Conservation (phyloP, 2,329 filamentous ascomycete species). For the Dothiorella sarmentorum region DNA sequence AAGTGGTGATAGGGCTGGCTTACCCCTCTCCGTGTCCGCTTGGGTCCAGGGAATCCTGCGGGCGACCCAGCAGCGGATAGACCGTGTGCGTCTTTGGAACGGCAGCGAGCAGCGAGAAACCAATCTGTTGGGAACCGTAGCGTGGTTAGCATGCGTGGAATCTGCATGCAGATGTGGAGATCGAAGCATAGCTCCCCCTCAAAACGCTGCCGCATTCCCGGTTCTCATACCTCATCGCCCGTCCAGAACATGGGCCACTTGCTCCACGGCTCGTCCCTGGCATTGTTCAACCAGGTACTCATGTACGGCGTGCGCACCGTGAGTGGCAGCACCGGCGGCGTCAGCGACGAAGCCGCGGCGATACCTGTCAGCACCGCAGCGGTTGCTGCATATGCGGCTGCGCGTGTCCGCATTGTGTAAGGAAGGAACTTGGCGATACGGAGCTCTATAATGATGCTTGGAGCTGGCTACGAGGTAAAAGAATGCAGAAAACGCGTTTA, state of each 20-base stretch:
- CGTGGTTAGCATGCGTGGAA: conserved; percentile 10
- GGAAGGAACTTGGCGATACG: background rate
- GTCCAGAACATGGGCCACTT: conserved; percentile 87
- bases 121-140: conserved; percentile 43
- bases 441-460: background rate
- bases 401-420: conserved; percentile 29
- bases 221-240: conserved; percentile 55
- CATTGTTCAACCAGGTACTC: conserved; percentile 57
- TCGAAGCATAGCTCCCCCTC: background rate
- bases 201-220: conserved; percentile 1
- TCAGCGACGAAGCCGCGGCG: conserved; percentile 50
- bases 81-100: conserved; percentile 58
- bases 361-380: conserved; percentile 41
- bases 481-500: background rate
- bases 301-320: conserved; percentile 52
- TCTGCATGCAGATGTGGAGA: conserved; percentile 1
- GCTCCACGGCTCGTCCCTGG: conserved; percentile 72
- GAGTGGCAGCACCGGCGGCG: conserved; percentile 51
- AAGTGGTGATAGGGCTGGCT: background rate
- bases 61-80: conserved; percentile 63
- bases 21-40: conserved; percentile 39
- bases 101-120: conserved; percentile 61
- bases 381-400: conserved; percentile 23
- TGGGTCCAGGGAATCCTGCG: conserved; percentile 58
- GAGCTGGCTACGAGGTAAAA: background rate